Evolutionary conservation across 208 protist species (phyloP), one percentile per base, ranked within the genome.

Genomic region (Leishmania arabica): DNA sequence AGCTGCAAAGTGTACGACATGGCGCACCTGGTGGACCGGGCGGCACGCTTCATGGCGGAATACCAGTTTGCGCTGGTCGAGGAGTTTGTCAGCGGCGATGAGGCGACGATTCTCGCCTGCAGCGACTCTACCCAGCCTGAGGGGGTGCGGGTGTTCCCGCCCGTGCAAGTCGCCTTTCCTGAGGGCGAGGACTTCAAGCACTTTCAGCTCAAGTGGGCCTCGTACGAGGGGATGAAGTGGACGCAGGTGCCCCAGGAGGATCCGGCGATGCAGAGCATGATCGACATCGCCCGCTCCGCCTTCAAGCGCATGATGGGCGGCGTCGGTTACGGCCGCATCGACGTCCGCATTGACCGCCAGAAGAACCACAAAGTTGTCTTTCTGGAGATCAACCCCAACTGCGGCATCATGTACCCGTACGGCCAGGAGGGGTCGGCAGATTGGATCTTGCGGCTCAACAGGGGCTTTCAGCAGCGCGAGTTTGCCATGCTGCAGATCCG

Each of bases 381-480:
- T 83, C 89, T 98, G 15, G 93, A 98, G 74, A 97, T 98, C 79
- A 98, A 98, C 81, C 93, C 95, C 15, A 98, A 98, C 85, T 98
- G 95, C 78, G 95, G 95, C 60, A 93, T 98, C 70, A 96, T 97
- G 91, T 98, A 98, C 85, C 93, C 95, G 15, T 89, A 84, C 69
- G 93, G 91, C 6, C 89, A 96, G 81, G 93, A 97, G 79, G 92
- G 93, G 21, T 97, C 93, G 1, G 95, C 95, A 0, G 95, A 98
- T 83, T 98, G 92, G 93, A 96, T 98, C 64, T 78, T 98, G 51
- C 84, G 89, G 4, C 83, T 96, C 40, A 92, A 82, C 19, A 84
- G 87, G 3, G 85, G 88, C 31, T 90, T 95, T 51, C 88, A 92
- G 42, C 95, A 98, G 79, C 91, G 86, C 70, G 91, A 93, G 17